Evolutionary conservation across 805 yeast species (phyloP), one percentile per base, ranked within the genome.

Genomic region (Diddensiella caesifluorescens): DNA sequence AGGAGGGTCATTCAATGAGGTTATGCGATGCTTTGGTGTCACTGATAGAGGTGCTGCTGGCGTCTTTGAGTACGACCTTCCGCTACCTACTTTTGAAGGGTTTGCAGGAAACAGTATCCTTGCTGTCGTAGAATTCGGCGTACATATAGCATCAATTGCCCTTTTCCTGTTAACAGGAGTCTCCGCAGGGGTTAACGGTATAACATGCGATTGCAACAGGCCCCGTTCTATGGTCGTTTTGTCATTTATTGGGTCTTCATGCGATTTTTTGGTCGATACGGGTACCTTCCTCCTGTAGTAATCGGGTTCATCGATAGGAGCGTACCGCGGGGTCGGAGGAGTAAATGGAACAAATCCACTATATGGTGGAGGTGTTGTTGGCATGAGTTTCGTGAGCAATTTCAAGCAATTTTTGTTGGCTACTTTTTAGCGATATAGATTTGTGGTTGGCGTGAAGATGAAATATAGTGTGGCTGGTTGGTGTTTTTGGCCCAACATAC

Each of bases 291-390:
- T 18, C 19, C 49, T 31, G 16, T 41, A 23, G 12, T 30, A 22
- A 34, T 51, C 56, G 1, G 55, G 52, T 28, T 52, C 54, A 34
- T 49, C 54, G 39, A 52, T 37, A 10, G 56, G 56, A n/a, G 46
- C 55, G 27, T 29, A 47, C 28, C 51, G 44, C 15, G 55, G 55
- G 9, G 55, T 49, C 4, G 50, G 45, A 2, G 55, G 55, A 4
- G 54, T 50, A 38, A 42, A 36, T 23, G 45, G 44, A 20, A 34
- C 37, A 5, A 35, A 35, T 6, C 34, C 39, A 27, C 26, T 35
- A 12, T 33, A 16, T 29, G 22, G 30, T n/a, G 40, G 46, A 6
- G 49, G 46, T 10, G 54, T 48, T 10, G 51, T 48, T 7, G 40
- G 28, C n/a, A n/a, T n/a, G n/a, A n/a, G n/a, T n/a, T n/a, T n/a